phyloP scores from a whole-genome alignment of 1,284 basidiomycete genomes.

The Retiboletus flavoniger region DNA sequence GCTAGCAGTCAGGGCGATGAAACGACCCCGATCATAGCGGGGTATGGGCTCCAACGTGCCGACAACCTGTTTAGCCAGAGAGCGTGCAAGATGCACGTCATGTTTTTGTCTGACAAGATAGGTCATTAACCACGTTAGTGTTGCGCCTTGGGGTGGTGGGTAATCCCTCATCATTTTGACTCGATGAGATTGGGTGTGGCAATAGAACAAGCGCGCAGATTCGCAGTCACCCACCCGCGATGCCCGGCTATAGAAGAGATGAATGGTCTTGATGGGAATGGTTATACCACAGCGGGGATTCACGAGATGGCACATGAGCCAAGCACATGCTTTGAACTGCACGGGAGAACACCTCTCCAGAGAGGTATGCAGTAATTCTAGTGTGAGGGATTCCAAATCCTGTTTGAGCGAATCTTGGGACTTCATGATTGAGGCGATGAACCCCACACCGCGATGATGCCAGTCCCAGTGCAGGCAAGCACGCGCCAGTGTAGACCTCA shows the following conservation, averaged over 20 bases:
- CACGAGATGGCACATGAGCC: constrained; percentile 34
- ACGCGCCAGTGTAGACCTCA: constrained; percentile 45
- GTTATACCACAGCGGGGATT: constrained; percentile 25
- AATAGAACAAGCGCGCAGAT: constrained; percentile 43
- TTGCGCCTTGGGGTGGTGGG: constrained; percentile 46
- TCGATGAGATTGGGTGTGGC: constrained; percentile 37
- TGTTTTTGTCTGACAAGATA: constrained; percentile 41
- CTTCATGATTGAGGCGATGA: constrained; percentile 39
- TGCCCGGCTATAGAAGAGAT: constrained; percentile 46
- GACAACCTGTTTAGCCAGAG: constrained; percentile 49
- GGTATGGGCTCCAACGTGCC: constrained; percentile 42
- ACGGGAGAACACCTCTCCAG: constrained; percentile 34
- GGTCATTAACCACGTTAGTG: constrained; percentile 51
- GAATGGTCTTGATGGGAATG: constrained; percentile 43
- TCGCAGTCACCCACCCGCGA: constrained; percentile 24
- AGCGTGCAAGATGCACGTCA: constrained; percentile 41
- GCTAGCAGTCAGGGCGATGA: constrained; percentile 48
- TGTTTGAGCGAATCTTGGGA: constrained; percentile 32
- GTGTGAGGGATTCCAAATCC: constrained; percentile 23
- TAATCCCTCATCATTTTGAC: constrained; percentile 39
- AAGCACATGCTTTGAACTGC: constrained; percentile 33
- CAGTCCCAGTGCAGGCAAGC: constrained; percentile 53
- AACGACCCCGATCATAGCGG: constrained; percentile 41
- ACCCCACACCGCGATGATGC: constrained; percentile 39
- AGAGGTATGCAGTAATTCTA: constrained; percentile 41